Evolutionary conservation across 2,329 filamentous ascomycete species (phyloP).

Genomic region (Tolypocladium paradoxum): DNA sequence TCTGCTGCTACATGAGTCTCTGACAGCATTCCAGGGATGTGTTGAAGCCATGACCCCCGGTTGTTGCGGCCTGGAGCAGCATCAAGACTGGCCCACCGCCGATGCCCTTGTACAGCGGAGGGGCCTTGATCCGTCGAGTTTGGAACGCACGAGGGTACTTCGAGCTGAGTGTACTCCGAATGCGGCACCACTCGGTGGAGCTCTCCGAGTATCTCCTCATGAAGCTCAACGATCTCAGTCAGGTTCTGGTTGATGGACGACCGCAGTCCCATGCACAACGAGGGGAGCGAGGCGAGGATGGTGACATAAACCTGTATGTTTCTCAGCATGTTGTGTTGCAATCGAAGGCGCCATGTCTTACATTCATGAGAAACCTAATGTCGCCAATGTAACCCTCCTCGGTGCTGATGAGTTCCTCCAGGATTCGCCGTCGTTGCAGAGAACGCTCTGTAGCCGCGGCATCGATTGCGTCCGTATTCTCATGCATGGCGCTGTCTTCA

Average conservation of each 20-base stretch:
- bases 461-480: conserved; percentile 46
- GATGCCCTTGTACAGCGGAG: conserved; percentile 19
- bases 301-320: conserved; percentile 56
- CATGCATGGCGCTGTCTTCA: conserved; percentile 53
- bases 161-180: conserved; percentile 47
- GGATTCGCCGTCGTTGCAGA: conserved; percentile 62
- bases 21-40: conserved; percentile 39
- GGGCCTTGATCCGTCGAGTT: conserved; percentile 3
- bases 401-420: conserved; percentile 77
- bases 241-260: conserved; percentile 70
- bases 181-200: conserved; percentile 62
- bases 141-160: conserved; percentile 5
- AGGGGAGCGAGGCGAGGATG: conserved; percentile 60
- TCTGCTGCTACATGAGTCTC: conserved; percentile 50
- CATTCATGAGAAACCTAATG: conserved; percentile 76
- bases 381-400: conserved; percentile 86
- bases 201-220: conserved; percentile 69
- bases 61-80: conserved; percentile 30
- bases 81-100: conserved; percentile 38
- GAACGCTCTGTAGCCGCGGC: conserved; percentile 61
- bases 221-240: conserved; percentile 68
- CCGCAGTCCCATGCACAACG: conserved; percentile 51
- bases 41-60: conserved; percentile 30
- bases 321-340: conserved; percentile 8
- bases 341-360: conserved; percentile 27